phyloP scores from a whole-genome alignment of 2,329 filamentous ascomycete species.

The Rutstroemia sydowiana region DNA sequence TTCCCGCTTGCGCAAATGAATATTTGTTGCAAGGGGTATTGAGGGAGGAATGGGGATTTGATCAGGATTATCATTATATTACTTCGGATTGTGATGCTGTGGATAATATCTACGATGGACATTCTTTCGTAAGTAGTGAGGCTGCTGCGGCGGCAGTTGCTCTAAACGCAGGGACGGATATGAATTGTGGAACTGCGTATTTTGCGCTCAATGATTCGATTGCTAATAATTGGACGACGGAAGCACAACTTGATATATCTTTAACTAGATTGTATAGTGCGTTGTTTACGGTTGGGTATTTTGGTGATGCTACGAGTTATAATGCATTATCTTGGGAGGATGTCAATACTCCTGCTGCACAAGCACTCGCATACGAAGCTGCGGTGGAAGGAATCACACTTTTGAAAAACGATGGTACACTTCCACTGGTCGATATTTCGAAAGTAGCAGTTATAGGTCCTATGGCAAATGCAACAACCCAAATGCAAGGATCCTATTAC shows the following conservation, averaged over 20 bases:
- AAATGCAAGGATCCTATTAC: constrained; percentile 24
- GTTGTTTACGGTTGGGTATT: constrained; percentile 50
- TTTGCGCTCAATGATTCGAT: constrained; percentile 8
- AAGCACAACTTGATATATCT: constrained; percentile 40
- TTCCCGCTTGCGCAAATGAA: constrained; percentile 54
- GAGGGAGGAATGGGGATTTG: constrained; percentile 59
- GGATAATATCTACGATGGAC: constrained; percentile 40
- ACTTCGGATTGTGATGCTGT: constrained; percentile 44
- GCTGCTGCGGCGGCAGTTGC: constrained; percentile 15
- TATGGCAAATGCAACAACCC: constrained; percentile 18
- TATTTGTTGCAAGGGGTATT: constrained; percentile 58
- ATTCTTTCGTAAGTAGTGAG: constrained; percentile 30
- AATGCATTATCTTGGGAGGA: constrained; percentile 41
- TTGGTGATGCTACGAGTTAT: constrained; percentile 39
- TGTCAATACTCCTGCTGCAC: constrained; percentile 15
- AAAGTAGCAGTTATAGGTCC: constrained; percentile 22
- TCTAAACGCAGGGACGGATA: constrained; percentile 19
- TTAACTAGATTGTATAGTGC: constrained; percentile 46
- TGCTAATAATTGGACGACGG: constrained; percentile 34
- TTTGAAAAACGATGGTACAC: constrained; percentile 22
- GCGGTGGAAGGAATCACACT: constrained; percentile 22
- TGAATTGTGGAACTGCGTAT: constrained; percentile 18
- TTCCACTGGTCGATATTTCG: constrained; percentile 14
- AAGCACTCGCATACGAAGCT: constrained; percentile 19
- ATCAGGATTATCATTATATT: constrained; percentile 52